Evolutionary conservation across 73 alveolate genomes (phyloP).

Genomic region (Tetrahymena borealis): DNA sequence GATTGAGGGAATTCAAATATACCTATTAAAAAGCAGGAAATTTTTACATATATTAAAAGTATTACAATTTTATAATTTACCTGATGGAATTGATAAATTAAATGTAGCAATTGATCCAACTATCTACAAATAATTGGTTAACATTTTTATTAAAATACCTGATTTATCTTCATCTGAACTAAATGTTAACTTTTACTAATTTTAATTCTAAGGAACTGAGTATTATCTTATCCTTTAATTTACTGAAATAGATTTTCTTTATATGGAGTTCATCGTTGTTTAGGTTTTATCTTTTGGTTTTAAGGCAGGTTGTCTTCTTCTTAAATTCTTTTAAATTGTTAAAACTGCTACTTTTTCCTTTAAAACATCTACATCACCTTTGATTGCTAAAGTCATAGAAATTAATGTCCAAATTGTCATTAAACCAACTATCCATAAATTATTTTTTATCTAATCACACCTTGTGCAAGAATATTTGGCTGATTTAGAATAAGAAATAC

Average conservation of each 20-base stretch:
- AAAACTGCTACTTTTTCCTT: not conserved
- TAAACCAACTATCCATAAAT: not conserved
- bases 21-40: too few relatives aligned
- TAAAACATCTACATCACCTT: not conserved
- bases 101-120: conserved; percentile 13
- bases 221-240: too few relatives aligned
- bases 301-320: too few relatives aligned
- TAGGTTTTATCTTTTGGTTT: too few relatives aligned
- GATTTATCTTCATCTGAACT: not conserved
- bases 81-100: not conserved
- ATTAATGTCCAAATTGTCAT: conserved; percentile 26
- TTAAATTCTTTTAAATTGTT: not conserved
- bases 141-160: conserved; percentile 10
- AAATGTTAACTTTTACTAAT: not conserved
- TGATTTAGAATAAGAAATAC: not conserved
- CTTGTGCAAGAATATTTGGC: conserved; percentile 2
- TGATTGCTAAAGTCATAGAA: not conserved
- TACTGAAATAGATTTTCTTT: not conserved
- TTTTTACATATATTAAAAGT: not conserved
- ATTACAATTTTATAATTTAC: not conserved
- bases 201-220: not conserved
- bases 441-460: not conserved
- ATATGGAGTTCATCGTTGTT: not conserved
- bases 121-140: not conserved
- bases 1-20: conserved; percentile 10